Evolutionary conservation across 345 rosid genomes (phyloP), one percentile per base, ranked within the genome.

Genomic region (Citrus mangshanensis): DNA sequence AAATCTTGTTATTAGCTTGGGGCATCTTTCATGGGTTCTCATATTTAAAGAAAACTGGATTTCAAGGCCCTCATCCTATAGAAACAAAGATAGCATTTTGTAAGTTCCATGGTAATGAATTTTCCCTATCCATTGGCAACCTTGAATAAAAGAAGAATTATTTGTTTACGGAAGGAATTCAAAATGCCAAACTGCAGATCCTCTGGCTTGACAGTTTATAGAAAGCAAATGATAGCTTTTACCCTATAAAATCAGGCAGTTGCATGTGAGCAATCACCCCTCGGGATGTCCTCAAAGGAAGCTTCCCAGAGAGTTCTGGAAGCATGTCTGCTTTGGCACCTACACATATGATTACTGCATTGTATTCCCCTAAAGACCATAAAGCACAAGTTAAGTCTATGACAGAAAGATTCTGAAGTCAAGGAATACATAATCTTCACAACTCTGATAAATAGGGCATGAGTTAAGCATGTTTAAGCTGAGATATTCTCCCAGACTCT

Each of bases 251-350:
- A 66, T 81, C 84, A 59, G 90, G 86, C 79, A 92, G 89, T 69
- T 89, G 88, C 83, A 93, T 37, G 73, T 89, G 92, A 72, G 93
- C 87, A 72, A 95, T 84, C 72, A 92, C 92, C 49, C 98, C 99
- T 80, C 99, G 85, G 83, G 97, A 95, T 78, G 91, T 91, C 86
- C 99, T 90, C 78, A 93, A 83, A 67, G 97, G 97, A 81, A 95
- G 95, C 85, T 79, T 95, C 63, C 97, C 98, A 35, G 89, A 84
- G 75, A 95, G 91, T 82, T 90, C 91, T 0, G 91, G 87, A 72
- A 93, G 89, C 85, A 85, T 79, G 78, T 88, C 87, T 68, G 90
- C 89, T 87, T 95, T 88, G 78, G 98, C 93, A 79, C 99, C 98
- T 38, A 93, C 79, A 80, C 98, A 95, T 78, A 93, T 77, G 78